Conservation (phyloP, 495 filamentous ascomycete genomes). For the Aspergillus avenaceus region DNA sequence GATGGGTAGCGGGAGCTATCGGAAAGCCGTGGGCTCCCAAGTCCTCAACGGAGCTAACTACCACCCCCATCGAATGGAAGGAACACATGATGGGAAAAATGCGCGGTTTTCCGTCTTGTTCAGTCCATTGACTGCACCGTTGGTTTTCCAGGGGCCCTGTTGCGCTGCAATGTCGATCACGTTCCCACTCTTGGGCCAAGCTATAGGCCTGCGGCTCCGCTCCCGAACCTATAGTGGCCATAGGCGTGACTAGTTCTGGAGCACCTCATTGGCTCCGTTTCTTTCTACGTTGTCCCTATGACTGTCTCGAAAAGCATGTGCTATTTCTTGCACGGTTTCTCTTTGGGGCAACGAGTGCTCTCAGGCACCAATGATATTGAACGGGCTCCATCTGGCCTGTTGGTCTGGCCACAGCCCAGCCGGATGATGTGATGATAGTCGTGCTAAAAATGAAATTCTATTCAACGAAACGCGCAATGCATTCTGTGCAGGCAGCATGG, state of each 20-base stretch:
- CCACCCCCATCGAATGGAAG: background rate
- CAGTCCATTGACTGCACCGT: background rate
- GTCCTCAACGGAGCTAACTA: background rate
- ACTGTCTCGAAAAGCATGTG: background rate
- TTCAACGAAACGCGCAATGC: conserved; percentile 12
- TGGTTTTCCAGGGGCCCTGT: conserved; percentile 7
- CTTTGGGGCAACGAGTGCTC: background rate
- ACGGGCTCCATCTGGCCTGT: background rate
- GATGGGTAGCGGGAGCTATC: conserved; percentile 8
- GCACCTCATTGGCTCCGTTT: conserved; percentile 4
- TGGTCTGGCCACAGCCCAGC: conserved; percentile 4
- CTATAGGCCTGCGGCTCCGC: conserved; percentile 8
- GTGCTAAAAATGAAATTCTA: conserved; percentile 1
- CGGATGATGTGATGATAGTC: conserved; percentile 12
- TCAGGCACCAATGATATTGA: conserved; percentile 5
- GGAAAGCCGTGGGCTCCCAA: background rate
- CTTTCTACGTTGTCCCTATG: background rate
- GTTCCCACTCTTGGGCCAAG: conserved; percentile 10
- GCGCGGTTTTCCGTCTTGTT: conserved; percentile 2
- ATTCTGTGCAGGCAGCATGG: background rate
- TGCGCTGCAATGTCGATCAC: conserved; percentile 10
- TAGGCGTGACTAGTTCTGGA: background rate
- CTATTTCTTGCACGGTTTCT: background rate
- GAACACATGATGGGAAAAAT: background rate
- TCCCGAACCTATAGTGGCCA: conserved; percentile 11